A percentile compares a stretch with the other conserved stretches of the same genome.
Evolutionary conservation across 768 basidiomycete species (phyloP).

Genomic region (Auricularia heimuer): DNA sequence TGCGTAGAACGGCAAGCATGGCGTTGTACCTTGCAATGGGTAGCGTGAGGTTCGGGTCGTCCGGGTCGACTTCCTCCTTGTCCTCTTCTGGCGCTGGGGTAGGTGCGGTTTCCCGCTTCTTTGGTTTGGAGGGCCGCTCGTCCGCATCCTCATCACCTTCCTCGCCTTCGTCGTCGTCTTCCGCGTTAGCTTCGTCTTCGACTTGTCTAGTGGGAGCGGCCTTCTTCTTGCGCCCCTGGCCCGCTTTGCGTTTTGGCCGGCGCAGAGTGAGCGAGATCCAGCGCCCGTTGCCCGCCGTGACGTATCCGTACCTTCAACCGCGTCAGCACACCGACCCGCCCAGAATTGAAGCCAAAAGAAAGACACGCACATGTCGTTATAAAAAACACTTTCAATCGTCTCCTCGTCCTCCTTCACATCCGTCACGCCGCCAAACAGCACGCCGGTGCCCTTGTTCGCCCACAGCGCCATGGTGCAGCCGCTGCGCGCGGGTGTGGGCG

Average conservation of each 20-base stretch:
- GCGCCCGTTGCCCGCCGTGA: conserved; percentile 58
- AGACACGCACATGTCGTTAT: conserved; percentile 66
- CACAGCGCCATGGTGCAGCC: conserved; percentile 87
- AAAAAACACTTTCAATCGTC: conserved; percentile 72
- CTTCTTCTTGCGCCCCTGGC: conserved; percentile 34
- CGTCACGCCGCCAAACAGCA: conserved; percentile 82
- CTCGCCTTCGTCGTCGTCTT: conserved; percentile 7
- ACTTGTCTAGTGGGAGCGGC: conserved; percentile 6
- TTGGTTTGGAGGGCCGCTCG: conserved; percentile 9
- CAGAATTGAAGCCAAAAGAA: too few relatives aligned
- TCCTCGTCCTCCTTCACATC: conserved; percentile 85
- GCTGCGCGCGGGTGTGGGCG: conserved; percentile 52
- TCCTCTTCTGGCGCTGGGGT: neutral
- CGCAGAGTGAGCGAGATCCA: conserved; percentile 73
- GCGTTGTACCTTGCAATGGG: conserved; percentile 77
- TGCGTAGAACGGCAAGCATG: conserved; percentile 77
- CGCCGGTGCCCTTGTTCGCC: conserved; percentile 47
- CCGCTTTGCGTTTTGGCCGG: conserved; percentile 44
- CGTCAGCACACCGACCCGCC: neutral
- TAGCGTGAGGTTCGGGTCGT: conserved; percentile 53
- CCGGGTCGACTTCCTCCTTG: conserved; percentile 33
- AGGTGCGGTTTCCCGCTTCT: neutral
- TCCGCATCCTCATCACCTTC: conserved; percentile 11
- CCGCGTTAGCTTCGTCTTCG: conserved; percentile 13
- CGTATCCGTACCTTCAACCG: conserved; percentile 60